A percentile compares a stretch with the other conserved stretches of the same genome.
phyloP scores from a whole-genome alignment of 352 stramenopile species.

The Phytophthora quininea region DNA sequence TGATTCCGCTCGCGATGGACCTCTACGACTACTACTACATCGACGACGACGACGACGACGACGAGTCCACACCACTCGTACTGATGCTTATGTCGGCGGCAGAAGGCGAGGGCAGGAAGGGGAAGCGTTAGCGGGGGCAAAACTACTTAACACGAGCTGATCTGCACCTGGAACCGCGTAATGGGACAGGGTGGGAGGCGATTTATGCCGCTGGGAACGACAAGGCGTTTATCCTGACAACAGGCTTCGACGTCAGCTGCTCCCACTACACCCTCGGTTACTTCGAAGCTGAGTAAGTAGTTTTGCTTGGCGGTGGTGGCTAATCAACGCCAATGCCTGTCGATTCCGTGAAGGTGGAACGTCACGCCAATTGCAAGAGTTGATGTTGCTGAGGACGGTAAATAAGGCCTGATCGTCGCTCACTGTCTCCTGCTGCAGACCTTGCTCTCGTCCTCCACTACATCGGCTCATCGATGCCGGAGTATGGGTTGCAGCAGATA shows the following conservation, averaged over 20 bases:
- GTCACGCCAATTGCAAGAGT: neutral
- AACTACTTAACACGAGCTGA: conserved; percentile 10
- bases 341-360: neutral
- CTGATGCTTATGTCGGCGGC: neutral
- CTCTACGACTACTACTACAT: neutral
- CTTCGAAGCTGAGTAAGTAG: neutral
- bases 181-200: conserved; percentile 5
- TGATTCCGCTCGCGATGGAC: neutral
- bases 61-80: neutral
- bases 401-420: conserved; percentile 8
- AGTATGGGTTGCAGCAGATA: conserved; percentile 18
- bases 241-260: neutral
- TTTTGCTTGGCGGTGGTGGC: neutral
- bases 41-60: neutral
- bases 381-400: conserved; percentile 9
- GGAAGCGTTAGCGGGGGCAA: neutral
- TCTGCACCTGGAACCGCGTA: neutral
- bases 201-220: conserved; percentile 5
- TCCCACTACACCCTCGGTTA: neutral
- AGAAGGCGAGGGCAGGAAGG: neutral
- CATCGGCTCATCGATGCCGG: conserved; percentile 21
- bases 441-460: conserved; percentile 25
- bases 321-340: too few species aligned
- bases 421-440: conserved; percentile 1
- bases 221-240: conserved; percentile 7